Evolutionary conservation across 192 early-diverging fungal genomes (phyloP).

Genomic region (Backusella tuberculispora): DNA sequence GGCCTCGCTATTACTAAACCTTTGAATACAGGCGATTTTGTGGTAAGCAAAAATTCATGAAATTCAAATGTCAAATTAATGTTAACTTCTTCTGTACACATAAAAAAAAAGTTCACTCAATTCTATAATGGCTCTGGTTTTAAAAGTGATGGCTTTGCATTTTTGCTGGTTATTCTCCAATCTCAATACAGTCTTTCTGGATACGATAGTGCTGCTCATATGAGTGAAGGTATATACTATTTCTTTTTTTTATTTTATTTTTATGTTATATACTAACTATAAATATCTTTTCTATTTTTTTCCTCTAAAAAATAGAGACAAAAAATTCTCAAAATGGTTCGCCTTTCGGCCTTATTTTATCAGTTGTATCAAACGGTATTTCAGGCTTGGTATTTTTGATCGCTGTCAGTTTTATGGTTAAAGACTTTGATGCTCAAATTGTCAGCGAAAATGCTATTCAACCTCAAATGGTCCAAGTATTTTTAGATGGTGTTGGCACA

Average conservation of each 20-base stretch:
- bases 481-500: slow-evolving; percentile 50
- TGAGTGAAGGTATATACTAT: slow-evolving; percentile 31
- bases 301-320: slow-evolving; percentile 41
- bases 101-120: slow-evolving; percentile 19
- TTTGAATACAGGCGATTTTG: slow-evolving; percentile 28
- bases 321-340: slow-evolving; percentile 53
- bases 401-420: slow-evolving; percentile 49
- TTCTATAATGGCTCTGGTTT: slow-evolving; percentile 55
- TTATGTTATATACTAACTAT: background rate
- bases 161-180: slow-evolving; percentile 53
- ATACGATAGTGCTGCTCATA: slow-evolving; percentile 50
- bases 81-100: background rate
- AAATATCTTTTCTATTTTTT: background rate
- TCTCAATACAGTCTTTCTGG: slow-evolving; percentile 62
- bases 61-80: background rate
- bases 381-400: slow-evolving; percentile 52
- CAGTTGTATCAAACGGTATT: slow-evolving; percentile 42
- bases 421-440: slow-evolving; percentile 44
- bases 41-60: background rate
- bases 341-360: slow-evolving; percentile 50
- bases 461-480: slow-evolving; percentile 49
- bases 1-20: slow-evolving; percentile 36
- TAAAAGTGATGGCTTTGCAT: slow-evolving; percentile 48
- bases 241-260: background rate
- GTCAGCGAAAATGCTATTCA: slow-evolving; percentile 38